phyloP scores from a whole-genome alignment of 1,284 basidiomycete species.

The Trametes hirsuta region DNA sequence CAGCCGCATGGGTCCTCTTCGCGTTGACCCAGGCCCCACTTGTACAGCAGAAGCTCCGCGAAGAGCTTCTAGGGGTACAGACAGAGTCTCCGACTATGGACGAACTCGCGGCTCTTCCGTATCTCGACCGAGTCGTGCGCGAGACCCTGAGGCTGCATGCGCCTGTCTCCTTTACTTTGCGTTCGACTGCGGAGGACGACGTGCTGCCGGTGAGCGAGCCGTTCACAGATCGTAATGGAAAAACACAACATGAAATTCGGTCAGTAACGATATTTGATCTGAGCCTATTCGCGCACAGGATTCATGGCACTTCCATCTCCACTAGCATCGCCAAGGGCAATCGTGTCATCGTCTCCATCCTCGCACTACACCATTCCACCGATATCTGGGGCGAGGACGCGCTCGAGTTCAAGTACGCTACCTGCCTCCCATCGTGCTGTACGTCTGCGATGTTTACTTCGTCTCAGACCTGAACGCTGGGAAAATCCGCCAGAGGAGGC shows the following conservation, averaged over 20 bases:
- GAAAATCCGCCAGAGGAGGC: constrained; percentile 46
- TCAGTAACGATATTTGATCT: constrained; percentile 13
- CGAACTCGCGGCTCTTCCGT: constrained; percentile 43
- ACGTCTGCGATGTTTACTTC: background rate
- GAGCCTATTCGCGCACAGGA: constrained; percentile 14
- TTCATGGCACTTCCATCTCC: background rate
- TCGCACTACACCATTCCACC: constrained; percentile 47
- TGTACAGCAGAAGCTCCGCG: constrained; percentile 68
- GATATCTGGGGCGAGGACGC: constrained; percentile 60
- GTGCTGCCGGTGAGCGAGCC: constrained; percentile 37
- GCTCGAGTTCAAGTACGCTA: constrained; percentile 47
- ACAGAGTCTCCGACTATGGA: constrained; percentile 52
- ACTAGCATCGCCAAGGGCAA: constrained; percentile 48
- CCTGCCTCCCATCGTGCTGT: background rate
- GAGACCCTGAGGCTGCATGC: constrained; percentile 71
- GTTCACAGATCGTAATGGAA: constrained; percentile 34
- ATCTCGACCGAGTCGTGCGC: constrained; percentile 66
- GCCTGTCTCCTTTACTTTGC: constrained; percentile 59
- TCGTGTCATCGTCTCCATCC: constrained; percentile 49
- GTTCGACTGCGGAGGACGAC: constrained; percentile 56
- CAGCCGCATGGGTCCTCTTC: constrained; percentile 64
- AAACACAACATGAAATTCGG: constrained; percentile 30
- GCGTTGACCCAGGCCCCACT: constrained; percentile 57
- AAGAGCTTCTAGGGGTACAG: constrained; percentile 57
- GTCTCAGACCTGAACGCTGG: constrained; percentile 60